These are phyloP conservation scores for Ascochyta fabae DNA, from an alignment of 2,329 filamentous ascomycete genomes.

Conservation along the genomic window DNA sequence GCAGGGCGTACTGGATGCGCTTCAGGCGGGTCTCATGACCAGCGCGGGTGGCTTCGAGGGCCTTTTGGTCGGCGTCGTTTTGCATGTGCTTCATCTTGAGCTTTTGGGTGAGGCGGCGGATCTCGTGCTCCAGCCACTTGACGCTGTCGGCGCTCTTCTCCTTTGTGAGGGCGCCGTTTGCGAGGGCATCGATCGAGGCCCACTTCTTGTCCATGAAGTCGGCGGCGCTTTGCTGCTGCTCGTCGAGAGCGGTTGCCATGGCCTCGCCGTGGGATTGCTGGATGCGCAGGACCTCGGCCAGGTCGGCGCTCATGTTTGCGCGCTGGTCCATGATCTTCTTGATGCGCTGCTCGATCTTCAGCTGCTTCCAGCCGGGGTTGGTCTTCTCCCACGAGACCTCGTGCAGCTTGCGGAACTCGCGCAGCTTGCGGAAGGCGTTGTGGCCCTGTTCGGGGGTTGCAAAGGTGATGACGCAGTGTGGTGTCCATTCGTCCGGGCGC, in stretches of 20 bases:
- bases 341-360: conserved; percentile 59
- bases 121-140: conserved; percentile 37
- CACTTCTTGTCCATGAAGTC: conserved; percentile 32
- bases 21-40: conserved; percentile 32
- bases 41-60: conserved; percentile 29
- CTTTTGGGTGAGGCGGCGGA: conserved; percentile 31
- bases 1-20: conserved; percentile 32
- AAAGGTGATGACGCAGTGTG: conserved; percentile 65
- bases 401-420: conserved; percentile 65
- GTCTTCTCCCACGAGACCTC: conserved; percentile 59
- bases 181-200: conserved; percentile 31
- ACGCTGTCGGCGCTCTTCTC: conserved; percentile 26
- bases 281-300: conserved; percentile 61
- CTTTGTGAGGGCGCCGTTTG: conserved; percentile 23
- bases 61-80: conserved; percentile 33
- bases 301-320: conserved; percentile 66
- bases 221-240: conserved; percentile 22
- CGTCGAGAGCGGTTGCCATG: conserved; percentile 26
- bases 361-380: conserved; percentile 49
- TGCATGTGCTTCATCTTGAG: conserved; percentile 37
- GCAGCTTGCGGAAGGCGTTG: conserved; percentile 63
- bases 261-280: conserved; percentile 51
- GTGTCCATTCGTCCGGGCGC: conserved; percentile 68
- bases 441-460: conserved; percentile 58
- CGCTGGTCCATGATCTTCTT: conserved; percentile 67